Conservation (phyloP, 257 asterid genomes). For the Ballota nigra region DNA sequence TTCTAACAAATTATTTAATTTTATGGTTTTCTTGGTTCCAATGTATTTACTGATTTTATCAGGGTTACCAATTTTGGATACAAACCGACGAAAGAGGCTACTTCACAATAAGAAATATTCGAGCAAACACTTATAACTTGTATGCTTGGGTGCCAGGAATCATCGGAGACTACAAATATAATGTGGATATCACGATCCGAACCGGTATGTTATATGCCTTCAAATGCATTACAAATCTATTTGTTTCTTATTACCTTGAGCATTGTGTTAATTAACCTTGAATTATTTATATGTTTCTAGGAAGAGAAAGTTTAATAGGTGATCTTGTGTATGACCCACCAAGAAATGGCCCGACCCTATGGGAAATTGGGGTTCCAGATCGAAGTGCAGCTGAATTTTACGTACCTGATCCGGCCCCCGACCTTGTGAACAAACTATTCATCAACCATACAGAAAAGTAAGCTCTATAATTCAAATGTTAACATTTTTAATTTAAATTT, state of each 20-base stretch:
- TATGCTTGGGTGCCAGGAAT: slow-evolving; percentile 67
- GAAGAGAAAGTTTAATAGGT: slow-evolving; percentile 26
- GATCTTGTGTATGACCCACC: slow-evolving; percentile 41
- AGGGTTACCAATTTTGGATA: slow-evolving; percentile 86
- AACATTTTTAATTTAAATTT: background rate
- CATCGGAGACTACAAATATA: slow-evolving; percentile 58
- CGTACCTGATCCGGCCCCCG: slow-evolving; percentile 48
- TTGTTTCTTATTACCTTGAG: background rate
- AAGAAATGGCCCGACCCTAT: slow-evolving; percentile 55
- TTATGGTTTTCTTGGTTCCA: too few relatives aligned
- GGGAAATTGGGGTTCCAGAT: slow-evolving; percentile 73
- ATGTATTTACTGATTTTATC: too few relatives aligned
- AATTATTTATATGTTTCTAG: slow-evolving; percentile 12
- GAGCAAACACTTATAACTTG: slow-evolving; percentile 48
- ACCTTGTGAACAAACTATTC: slow-evolving; percentile 34
- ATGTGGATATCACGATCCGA: slow-evolving; percentile 21
- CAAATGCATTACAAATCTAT: too few relatives aligned
- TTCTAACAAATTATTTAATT: too few relatives aligned
- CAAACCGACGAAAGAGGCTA: slow-evolving; percentile 43
- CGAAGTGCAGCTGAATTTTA: slow-evolving; percentile 57
- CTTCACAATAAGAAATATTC: slow-evolving; percentile 38
- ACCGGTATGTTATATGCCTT: slow-evolving; percentile 38
- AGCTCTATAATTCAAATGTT: background rate
- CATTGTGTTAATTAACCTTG: background rate
- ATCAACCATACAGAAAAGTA: slow-evolving; percentile 39